Evolutionary conservation across 768 basidiomycete species (phyloP), one percentile per base, ranked within the genome.

Genomic region (Leucocoprinus sp.): DNA sequence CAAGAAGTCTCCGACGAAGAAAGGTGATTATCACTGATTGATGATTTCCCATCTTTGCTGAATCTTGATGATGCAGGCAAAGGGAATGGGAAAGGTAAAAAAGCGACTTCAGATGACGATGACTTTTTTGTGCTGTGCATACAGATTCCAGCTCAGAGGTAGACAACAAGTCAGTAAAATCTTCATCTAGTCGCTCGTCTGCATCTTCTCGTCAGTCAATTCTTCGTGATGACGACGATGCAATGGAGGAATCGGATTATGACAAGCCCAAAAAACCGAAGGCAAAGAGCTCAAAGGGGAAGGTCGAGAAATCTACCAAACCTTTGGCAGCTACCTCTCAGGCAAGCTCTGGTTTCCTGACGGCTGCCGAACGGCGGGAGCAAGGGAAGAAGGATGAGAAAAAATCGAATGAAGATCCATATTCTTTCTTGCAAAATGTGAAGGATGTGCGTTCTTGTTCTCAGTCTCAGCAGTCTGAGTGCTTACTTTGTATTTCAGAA

Each of bases 351-450:
- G 60, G 63, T 7, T 88, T 93, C 64, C 67, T 93, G 45, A 95
- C 92, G 12, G 82, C 81, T 5, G 92, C 93, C 2, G 92, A 93
- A 59, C 74, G 74, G 52, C 74, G 84, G 5, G 73, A 78, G 37
- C 76, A 81, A 56, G 75, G 78, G 28, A 84, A 82, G 60, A 95
- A 91, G 60, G 78, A 79, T 11, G 82, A 84, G 45, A 93, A 95
- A 68, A 83, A 89, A 59, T 71, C 80, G 2, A 64, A 75, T 5
- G 92, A 97, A 48, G 73, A 78, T 48, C 78, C 87, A 1, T 96
- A 81, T 59, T 56, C 70, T 26, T 95, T 93, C 67, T 67, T 95
- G 43, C 55, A 63, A 12, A 78, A 92, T 53, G 62, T 79, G 12
- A 75, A 64, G 62, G 93, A 95, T 67, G 86, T 84, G 54, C 42